Evolutionary conservation across 2,329 filamentous ascomycete species (phyloP), one percentile per base, ranked within the genome.

Genomic region (Neofusicoccum kwambonambiense): DNA sequence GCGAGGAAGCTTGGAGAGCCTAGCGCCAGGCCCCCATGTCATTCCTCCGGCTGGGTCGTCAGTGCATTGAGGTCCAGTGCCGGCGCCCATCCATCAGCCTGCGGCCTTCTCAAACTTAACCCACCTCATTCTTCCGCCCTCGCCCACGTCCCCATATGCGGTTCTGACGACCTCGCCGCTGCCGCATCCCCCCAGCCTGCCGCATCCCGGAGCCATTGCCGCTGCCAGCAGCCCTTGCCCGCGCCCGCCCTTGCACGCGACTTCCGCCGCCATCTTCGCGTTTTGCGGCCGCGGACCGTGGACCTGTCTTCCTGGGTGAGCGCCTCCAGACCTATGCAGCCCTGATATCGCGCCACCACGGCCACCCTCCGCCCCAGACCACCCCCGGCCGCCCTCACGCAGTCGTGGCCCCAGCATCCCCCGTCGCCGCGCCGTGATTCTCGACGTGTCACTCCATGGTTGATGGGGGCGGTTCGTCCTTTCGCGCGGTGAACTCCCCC

Each of bases 381-480:
- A 22, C 56, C 57, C n/a, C 54, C 45, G 37, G 44, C 63, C 15
- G 45, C 44, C 50, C 45, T 34, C 17, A 35, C 37, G 47, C 35
- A 56, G 54, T 34, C 47, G 63, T 45, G 63, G 56, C 27, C 42
- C 31, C 31, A 35, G 63, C 56, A 44, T 51, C 27, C 56, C 42
- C 63, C n/a, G 54, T 47, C 47, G 34, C 47, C 47, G 44, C 54
- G 41, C 62, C 51, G 62, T 64, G 62, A 50, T 49, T 34, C 37
- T 39, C 56, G 54, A 52, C 54, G 49, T 49, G 27, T 56, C 52
- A 42, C 72, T 68, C 68, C 71, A 74, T 74, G 71, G 74, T 76
- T 67, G 75, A 77, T 70, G 72, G 70, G 68, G 74, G 76, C 70
- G 69, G 68, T 67, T 68, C 70, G 66, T 71, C 74, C 60, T 71